Evolutionary conservation across 2,329 filamentous ascomycete species (phyloP), one percentile per base, ranked within the genome.

Genomic region (Apiospora saccharicola): DNA sequence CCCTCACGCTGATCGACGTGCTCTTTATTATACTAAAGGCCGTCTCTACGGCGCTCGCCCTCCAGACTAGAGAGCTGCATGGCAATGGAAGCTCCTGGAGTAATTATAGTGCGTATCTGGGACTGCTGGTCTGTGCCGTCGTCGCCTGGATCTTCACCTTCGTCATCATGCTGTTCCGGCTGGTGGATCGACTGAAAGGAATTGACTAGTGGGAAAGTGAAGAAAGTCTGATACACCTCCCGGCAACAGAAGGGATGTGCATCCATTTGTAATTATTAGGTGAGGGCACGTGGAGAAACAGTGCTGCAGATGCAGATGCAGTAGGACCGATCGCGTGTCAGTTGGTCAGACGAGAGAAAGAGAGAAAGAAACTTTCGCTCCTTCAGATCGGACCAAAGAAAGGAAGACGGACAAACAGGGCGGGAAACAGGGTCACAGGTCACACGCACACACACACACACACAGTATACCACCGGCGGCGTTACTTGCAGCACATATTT

Each of bases 1-100:
- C 93, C 19, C 90, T 99, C 69, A 93, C 98, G 73, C 90, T 99
- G 71, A 89, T 98, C 72, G 96, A 99, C 82, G 87, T 99, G 4
- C 92, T 98, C 78, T 99, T 99, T 81, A 98, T 99, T 79, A 95
- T 98, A 57, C 98, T 99, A 85, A 96, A 98, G 82, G 95, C 95
- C 4, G 95, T 95, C 70, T 98, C 98, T 83, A 89, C 97, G 37
- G 93, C 94, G 53, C 86, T 99, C 75, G 95, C 96, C 1, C 98
- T 98, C 80, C 93, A 94, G 80, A 93, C 94, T 22, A 44, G 30
- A 34, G 26, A 67, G 13, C 6, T 68, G 13, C 16, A 53, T 12
- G 6, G 14, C 2, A 57, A 19, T 19, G 43, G 19, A 7, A 43
- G 3, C 44, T 47, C 67, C 8, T 53, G 68, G 37, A 26, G 26